Evolutionary conservation across 495 filamentous ascomycete genomes (phyloP).

Genomic region (Penicillium nucicola): DNA sequence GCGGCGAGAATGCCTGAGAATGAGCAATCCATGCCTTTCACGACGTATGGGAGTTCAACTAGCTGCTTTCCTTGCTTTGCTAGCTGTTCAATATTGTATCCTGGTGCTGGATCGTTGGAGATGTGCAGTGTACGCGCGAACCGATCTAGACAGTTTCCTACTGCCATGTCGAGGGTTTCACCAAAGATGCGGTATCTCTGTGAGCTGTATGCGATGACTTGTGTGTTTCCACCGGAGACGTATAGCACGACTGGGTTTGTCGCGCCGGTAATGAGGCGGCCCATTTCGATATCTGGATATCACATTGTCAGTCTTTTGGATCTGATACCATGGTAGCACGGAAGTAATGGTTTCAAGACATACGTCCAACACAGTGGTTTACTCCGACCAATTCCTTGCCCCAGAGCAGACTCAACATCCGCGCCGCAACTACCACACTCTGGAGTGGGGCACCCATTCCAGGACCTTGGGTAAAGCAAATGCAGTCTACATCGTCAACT

Average conservation of each 20-base stretch:
- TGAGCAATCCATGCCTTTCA: slow-evolving; percentile 97
- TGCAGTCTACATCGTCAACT: slow-evolving; percentile 72
- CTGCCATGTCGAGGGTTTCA: slow-evolving; percentile 94
- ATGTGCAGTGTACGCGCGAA: slow-evolving; percentile 90
- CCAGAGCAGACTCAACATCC: slow-evolving; percentile 83
- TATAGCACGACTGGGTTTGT: slow-evolving; percentile 93
- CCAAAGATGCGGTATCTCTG: slow-evolving; percentile 97
- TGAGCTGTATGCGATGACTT: slow-evolving; percentile 94
- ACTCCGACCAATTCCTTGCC: slow-evolving; percentile 82
- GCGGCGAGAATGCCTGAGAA: slow-evolving; percentile 87
- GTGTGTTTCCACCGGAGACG: slow-evolving; percentile 94
- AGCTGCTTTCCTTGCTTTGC: slow-evolving; percentile 74
- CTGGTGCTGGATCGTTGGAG: slow-evolving; percentile 91
- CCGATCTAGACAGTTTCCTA: slow-evolving; percentile 94
- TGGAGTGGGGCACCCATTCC: slow-evolving; percentile 97
- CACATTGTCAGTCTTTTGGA: slow-evolving; percentile 7
- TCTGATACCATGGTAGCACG: not conserved
- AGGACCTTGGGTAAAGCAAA: slow-evolving; percentile 93
- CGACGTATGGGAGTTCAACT: slow-evolving; percentile 88
- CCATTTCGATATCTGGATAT: slow-evolving; percentile 85
- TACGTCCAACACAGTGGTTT: slow-evolving; percentile 95
- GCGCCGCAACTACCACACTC: slow-evolving; percentile 78
- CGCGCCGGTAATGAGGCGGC: slow-evolving; percentile 86
- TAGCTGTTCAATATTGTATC: slow-evolving; percentile 97
- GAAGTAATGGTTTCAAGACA: slow-evolving; percentile 10